A percentile compares a stretch with the other conserved stretches of the same genome.
These are phyloP conservation scores for Torulaspora franciscae DNA, from an alignment of 805 yeast species.

Conservation along the genomic window DNA sequence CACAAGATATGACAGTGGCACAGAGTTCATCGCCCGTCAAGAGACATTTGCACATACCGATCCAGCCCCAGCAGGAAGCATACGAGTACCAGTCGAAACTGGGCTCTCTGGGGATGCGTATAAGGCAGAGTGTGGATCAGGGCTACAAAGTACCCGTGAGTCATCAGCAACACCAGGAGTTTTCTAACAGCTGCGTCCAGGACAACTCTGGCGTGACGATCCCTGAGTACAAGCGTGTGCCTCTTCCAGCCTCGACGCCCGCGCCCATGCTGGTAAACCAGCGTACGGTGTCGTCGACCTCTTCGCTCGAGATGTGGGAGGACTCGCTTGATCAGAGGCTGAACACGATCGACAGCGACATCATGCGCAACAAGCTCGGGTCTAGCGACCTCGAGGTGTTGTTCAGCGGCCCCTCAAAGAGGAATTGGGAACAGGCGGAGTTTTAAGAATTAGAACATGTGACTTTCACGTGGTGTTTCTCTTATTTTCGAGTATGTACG, in stretches of 20 bases:
- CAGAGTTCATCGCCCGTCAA: constrained; percentile 31
- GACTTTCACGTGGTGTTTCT: not conserved
- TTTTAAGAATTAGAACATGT: constrained; percentile 4
- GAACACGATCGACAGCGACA: constrained; percentile 32
- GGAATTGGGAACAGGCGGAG: constrained; percentile 18
- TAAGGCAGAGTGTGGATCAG: constrained; percentile 60
- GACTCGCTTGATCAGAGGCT: constrained; percentile 36
- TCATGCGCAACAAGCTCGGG: constrained; percentile 24
- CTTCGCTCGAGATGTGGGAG: constrained; percentile 41
- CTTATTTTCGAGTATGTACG: not conserved
- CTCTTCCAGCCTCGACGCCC: constrained; percentile 33
- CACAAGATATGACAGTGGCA: not conserved
- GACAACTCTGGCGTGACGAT: constrained; percentile 25
- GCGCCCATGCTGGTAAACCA: constrained; percentile 35
- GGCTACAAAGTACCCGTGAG: constrained; percentile 42
- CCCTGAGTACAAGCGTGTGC: constrained; percentile 36
- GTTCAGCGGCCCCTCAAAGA: constrained; percentile 15
- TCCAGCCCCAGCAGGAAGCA: constrained; percentile 21
- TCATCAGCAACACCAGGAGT: constrained; percentile 1
- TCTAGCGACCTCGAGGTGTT: constrained; percentile 20
- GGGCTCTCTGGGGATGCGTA: constrained; percentile 63
- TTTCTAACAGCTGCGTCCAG: constrained; percentile 19
- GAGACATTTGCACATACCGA: constrained; percentile 33
- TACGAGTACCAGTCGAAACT: constrained; percentile 38
- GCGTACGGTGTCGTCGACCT: constrained; percentile 33